Conservation (phyloP, 2,329 filamentous ascomycete genomes). For the Calcarisporium arbuscula region DNA sequence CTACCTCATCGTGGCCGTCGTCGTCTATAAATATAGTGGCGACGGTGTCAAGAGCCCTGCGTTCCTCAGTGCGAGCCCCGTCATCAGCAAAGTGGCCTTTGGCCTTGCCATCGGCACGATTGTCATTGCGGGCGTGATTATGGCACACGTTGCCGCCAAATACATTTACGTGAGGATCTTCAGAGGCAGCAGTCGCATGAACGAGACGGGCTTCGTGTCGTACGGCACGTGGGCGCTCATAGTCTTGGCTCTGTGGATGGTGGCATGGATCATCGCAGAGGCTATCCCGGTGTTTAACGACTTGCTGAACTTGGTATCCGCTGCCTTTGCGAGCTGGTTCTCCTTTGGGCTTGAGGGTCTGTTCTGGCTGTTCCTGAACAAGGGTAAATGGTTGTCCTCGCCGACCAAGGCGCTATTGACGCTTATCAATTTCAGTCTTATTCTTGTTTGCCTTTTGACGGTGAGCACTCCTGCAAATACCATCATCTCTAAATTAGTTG, state of each 20-base stretch:
- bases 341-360: too few species aligned
- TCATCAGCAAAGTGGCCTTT: slow-evolving; percentile 61
- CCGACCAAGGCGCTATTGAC: too few species aligned
- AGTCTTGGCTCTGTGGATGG: slow-evolving; percentile 47
- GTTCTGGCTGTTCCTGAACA: too few species aligned
- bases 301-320: too few species aligned
- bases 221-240: slow-evolving; percentile 53
- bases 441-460: too few species aligned
- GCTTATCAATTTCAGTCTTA: too few species aligned
- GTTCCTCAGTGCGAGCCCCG: slow-evolving; percentile 54
- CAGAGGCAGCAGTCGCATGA: slow-evolving; percentile 38
- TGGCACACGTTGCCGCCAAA: slow-evolving; percentile 42
- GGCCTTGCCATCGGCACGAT: slow-evolving; percentile 67
- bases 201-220: slow-evolving; percentile 43
- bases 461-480: too few species aligned
- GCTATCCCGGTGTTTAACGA: slow-evolving; percentile 67
- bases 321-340: too few species aligned
- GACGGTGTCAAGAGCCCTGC: slow-evolving; percentile 58
- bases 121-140: slow-evolving; percentile 67
- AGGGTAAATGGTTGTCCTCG: too few species aligned
- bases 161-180: slow-evolving; percentile 41
- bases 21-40: slow-evolving; percentile 66
- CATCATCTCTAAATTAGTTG: too few species aligned
- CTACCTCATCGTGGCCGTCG: slow-evolving; percentile 59
- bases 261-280: slow-evolving; percentile 65